Percentiles rank a stretch among this genome's conserved stretches.
phyloP scores from a whole-genome alignment of 2,329 filamentous ascomycete species.

The Exophiala calicioides region DNA sequence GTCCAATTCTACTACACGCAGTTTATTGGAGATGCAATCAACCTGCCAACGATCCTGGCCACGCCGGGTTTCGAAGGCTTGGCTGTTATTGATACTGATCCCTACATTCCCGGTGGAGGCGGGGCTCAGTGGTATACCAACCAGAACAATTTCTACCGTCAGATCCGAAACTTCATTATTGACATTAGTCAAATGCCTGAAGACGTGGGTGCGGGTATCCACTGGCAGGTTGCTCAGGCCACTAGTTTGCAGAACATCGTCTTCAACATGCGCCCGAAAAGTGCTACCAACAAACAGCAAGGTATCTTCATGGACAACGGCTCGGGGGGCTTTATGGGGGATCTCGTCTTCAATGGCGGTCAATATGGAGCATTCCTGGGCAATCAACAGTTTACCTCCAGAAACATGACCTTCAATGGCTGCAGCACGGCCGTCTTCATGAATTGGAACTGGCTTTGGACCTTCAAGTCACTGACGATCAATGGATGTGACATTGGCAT shows the following conservation, averaged over 20 bases:
- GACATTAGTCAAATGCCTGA: constrained; percentile 67
- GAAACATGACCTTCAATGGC: constrained; percentile 78
- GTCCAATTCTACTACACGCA: constrained; percentile 92
- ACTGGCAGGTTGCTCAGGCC: constrained; percentile 85
- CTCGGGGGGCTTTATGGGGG: constrained; percentile 79
- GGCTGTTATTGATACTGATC: constrained; percentile 84
- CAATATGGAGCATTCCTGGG: constrained; percentile 76
- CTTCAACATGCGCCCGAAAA: constrained; percentile 74
- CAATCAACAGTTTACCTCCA: constrained; percentile 83
- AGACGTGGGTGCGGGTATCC: constrained; percentile 65
- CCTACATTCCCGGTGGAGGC: constrained; percentile 62
- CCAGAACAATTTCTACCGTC: constrained; percentile 80
- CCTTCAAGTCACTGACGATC: constrained; percentile 73
- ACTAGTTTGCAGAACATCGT: constrained; percentile 78
- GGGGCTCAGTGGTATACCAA: constrained; percentile 77
- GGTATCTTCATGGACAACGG: constrained; percentile 83
- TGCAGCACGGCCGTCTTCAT: constrained; percentile 82
- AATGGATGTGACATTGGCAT: constrained; percentile 74
- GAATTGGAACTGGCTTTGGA: constrained; percentile 92
- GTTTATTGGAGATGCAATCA: constrained; percentile 76
- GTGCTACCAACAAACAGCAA: constrained; percentile 67
- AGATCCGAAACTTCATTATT: constrained; percentile 79
- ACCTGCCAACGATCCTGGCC: constrained; percentile 74
- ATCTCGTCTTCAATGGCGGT: constrained; percentile 81
- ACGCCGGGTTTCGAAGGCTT: constrained; percentile 74